Conservation (phyloP, 192 early-diverging fungal species). For the Chytriomyces sp. region DNA sequence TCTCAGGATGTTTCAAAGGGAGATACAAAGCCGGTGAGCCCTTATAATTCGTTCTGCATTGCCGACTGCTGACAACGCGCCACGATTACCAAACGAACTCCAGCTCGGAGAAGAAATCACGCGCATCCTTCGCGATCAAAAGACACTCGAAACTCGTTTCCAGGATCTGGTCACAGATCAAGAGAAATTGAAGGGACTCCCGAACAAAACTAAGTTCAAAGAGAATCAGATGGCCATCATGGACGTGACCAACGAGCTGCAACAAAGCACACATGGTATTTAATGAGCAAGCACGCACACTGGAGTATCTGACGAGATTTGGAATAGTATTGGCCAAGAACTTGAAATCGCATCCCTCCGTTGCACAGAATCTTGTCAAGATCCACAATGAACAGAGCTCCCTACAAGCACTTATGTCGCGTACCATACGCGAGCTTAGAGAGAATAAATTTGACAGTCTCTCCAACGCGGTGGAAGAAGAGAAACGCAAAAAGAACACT, state of each 20-base stretch:
- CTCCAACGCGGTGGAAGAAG: conserved; percentile 56
- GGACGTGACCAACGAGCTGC: conserved; percentile 46
- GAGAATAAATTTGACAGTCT: conserved; percentile 53
- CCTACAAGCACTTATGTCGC: conserved; percentile 48
- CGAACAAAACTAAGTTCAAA: conserved; percentile 50
- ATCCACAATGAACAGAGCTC: conserved; percentile 55
- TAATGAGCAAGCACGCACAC: neutral
- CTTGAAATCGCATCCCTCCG: conserved; percentile 45
- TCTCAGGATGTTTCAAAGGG: conserved; percentile 35
- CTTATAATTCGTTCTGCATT: too few relatives aligned
- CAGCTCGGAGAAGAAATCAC: conserved; percentile 52
- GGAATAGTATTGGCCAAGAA: conserved; percentile 28
- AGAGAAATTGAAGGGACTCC: conserved; percentile 38
- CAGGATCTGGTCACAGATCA: conserved; percentile 50
- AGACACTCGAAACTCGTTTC: conserved; percentile 48
- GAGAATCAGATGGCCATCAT: conserved; percentile 44
- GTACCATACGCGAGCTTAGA: conserved; percentile 51
- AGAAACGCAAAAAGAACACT: conserved; percentile 59
- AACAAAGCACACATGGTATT: conserved; percentile 41
- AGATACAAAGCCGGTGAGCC: conserved; percentile 41
- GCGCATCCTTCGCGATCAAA: conserved; percentile 51
- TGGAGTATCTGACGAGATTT: neutral
- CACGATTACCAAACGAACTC: neutral
- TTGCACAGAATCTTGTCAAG: conserved; percentile 55
- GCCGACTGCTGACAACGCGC: neutral